These are phyloP conservation scores for Aristolochia contorta DNA, from an alignment of 164 flowering plant species.

Conservation along the genomic window DNA sequence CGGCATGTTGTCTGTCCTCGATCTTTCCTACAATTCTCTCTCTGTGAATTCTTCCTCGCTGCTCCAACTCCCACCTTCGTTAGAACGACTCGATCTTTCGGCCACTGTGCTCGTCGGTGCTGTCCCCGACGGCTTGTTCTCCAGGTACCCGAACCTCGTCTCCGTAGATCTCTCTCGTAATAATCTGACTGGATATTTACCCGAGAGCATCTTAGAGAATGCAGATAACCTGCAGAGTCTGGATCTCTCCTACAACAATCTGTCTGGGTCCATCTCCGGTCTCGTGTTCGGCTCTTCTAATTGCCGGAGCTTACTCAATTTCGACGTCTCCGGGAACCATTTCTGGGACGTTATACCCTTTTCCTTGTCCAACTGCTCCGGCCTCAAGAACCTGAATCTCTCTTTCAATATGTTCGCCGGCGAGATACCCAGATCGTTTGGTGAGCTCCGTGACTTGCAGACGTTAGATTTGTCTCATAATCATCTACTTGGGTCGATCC, in stretches of 20 bases:
- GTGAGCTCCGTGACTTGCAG: conserved; percentile 37
- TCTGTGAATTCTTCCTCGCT: conserved; percentile 46
- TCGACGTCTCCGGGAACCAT: conserved; percentile 57
- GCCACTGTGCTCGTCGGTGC: conserved; percentile 39
- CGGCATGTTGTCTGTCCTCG: conserved; percentile 40
- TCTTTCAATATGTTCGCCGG: conserved; percentile 43
- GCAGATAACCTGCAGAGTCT: conserved; percentile 42
- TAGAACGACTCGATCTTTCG: conserved; percentile 55
- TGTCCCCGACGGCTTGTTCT: conserved; percentile 39
- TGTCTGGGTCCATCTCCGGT: conserved; percentile 49
- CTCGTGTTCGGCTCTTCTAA: conserved; percentile 21
- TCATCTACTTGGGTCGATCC: conserved; percentile 53
- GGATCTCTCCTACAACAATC: conserved; percentile 70
- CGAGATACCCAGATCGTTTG: conserved; percentile 40
- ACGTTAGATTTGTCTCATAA: conserved; percentile 62
- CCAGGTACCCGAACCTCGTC: conserved; percentile 38
- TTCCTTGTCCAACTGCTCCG: conserved; percentile 49
- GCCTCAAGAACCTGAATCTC: conserved; percentile 36
- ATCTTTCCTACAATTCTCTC: conserved; percentile 48
- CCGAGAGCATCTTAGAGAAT: conserved; percentile 29
- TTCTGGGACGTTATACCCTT: conserved; percentile 38
- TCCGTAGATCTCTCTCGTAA: conserved; percentile 46
- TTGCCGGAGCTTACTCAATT: conserved; percentile 41
- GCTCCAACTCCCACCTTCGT: conserved; percentile 42
- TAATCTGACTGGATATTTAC: conserved; percentile 51